These are phyloP conservation scores for Viola odorata DNA, from an alignment of 345 rosid genomes.

Conservation along the genomic window DNA sequence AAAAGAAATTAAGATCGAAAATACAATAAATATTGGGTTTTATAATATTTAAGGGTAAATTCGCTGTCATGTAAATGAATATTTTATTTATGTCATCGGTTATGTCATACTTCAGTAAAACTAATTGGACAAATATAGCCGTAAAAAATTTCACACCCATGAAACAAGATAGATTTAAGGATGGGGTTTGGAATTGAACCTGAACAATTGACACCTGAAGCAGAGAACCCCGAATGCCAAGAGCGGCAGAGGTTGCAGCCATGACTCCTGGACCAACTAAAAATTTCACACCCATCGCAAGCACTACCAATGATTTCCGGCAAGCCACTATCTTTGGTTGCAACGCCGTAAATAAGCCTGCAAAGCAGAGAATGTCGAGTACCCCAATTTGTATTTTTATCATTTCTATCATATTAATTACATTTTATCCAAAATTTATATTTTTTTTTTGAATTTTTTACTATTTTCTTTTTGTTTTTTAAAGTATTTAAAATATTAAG, in stretches of 20 bases:
- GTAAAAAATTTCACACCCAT: too few relatives aligned
- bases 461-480: too few relatives aligned
- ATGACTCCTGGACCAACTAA: constrained; percentile 22
- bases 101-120: too few relatives aligned
- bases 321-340: constrained; percentile 27
- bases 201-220: constrained; percentile 29
- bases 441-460: too few relatives aligned
- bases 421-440: background rate
- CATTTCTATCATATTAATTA: background rate
- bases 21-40: background rate
- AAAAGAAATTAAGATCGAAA: background rate
- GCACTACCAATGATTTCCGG: constrained; percentile 19
- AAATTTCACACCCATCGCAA: constrained; percentile 26
- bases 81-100: too few relatives aligned
- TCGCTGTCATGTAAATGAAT: too few relatives aligned
- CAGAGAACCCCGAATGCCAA: constrained; percentile 27
- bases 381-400: too few relatives aligned
- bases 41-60: background rate
- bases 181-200: constrained; percentile 2
- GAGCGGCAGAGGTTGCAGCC: constrained; percentile 21
- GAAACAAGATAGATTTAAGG: too few relatives aligned
- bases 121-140: too few relatives aligned
- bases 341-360: constrained; percentile 27
- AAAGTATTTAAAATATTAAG: too few relatives aligned
- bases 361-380: too few relatives aligned